These are phyloP conservation scores for Phialophora expanda DNA, from an alignment of 2,329 filamentous ascomycete species.

Conservation along the genomic window DNA sequence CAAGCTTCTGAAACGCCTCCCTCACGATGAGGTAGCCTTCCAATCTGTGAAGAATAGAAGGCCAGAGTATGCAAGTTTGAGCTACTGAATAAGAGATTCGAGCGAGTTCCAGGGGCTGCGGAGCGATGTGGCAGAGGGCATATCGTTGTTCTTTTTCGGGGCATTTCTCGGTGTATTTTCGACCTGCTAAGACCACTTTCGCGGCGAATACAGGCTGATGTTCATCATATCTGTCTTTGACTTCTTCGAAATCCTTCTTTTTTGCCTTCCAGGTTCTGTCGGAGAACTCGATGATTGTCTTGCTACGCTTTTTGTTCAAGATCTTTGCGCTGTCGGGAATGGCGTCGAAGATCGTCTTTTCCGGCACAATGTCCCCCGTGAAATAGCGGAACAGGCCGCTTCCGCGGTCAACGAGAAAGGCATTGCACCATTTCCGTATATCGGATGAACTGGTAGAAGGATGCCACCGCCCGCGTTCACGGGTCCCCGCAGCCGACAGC, in stretches of 20 bases:
- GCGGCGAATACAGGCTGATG: slow-evolving; percentile 83
- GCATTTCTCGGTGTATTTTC: slow-evolving; percentile 78
- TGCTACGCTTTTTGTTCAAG: slow-evolving; percentile 51
- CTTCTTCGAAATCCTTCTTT: slow-evolving; percentile 22
- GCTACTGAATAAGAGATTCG: slow-evolving; percentile 74
- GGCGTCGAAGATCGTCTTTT: slow-evolving; percentile 67
- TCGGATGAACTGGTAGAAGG: slow-evolving; percentile 41
- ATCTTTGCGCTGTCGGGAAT: slow-evolving; percentile 60
- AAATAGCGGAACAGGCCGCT: slow-evolving; percentile 66
- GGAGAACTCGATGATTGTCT: slow-evolving; percentile 81
- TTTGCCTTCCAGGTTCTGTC: slow-evolving; percentile 62
- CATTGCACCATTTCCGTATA: slow-evolving; percentile 51
- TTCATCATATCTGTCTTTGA: slow-evolving; percentile 56
- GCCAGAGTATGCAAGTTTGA: slow-evolving; percentile 74
- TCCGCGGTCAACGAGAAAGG: slow-evolving; percentile 62
- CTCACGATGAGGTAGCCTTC: slow-evolving; percentile 80
- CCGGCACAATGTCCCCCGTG: slow-evolving; percentile 51
- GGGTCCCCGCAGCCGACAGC: slow-evolving; percentile 43
- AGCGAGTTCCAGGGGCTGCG: slow-evolving; percentile 78
- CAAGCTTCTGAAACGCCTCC: slow-evolving; percentile 72
- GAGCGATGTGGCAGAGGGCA: slow-evolving; percentile 69
- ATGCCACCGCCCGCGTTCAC: slow-evolving; percentile 55
- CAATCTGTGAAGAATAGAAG: slow-evolving; percentile 81
- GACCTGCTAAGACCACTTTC: slow-evolving; percentile 73
- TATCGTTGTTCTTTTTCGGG: slow-evolving; percentile 57